Evolutionary conservation across 768 basidiomycete genomes (phyloP).

Genomic region (Lactarius hatsudake): DNA sequence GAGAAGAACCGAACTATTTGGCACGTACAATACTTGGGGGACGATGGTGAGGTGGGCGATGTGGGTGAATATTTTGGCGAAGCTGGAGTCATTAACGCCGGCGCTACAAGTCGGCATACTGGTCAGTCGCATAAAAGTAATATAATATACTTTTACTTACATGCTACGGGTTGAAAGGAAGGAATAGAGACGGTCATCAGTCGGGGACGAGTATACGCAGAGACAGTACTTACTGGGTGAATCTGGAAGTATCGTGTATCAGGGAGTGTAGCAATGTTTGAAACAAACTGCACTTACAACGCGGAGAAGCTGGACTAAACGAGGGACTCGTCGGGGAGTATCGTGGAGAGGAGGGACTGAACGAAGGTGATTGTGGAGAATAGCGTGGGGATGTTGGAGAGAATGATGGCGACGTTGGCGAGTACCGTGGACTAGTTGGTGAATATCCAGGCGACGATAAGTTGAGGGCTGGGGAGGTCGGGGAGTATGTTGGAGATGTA

Average conservation of each 20-base stretch:
- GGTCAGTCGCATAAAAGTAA: slow-evolving; percentile 14
- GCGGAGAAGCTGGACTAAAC: slow-evolving; percentile 85
- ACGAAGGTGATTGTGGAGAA: slow-evolving; percentile 87
- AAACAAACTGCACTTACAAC: slow-evolving; percentile 53
- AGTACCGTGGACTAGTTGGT: slow-evolving; percentile 76
- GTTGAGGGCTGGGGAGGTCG: slow-evolving; percentile 81
- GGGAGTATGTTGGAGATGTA: slow-evolving; percentile 85
- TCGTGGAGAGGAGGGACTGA: slow-evolving; percentile 86
- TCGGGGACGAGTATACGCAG: slow-evolving; percentile 17
- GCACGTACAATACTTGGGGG: slow-evolving; percentile 85
- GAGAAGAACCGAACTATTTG: background rate
- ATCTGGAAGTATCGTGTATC: slow-evolving; percentile 42
- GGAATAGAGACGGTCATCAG: slow-evolving; percentile 30
- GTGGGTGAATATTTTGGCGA: slow-evolving; percentile 94
- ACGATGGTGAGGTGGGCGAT: slow-evolving; percentile 89
- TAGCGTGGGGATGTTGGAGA: slow-evolving; percentile 90
- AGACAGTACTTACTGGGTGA: slow-evolving; percentile 66
- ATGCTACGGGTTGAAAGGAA: slow-evolving; percentile 44
- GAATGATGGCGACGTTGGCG: slow-evolving; percentile 80
- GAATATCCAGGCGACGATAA: slow-evolving; percentile 73
- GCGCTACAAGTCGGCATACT: slow-evolving; percentile 46
- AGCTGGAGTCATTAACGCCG: slow-evolving; percentile 80
- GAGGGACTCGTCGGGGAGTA: slow-evolving; percentile 88
- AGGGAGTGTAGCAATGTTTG: slow-evolving; percentile 21
- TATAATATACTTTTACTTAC: slow-evolving; percentile 42